These are phyloP conservation scores for Pilasporangium apinafurcum DNA, from an alignment of 352 stramenopile species.

Conservation along the genomic window DNA sequence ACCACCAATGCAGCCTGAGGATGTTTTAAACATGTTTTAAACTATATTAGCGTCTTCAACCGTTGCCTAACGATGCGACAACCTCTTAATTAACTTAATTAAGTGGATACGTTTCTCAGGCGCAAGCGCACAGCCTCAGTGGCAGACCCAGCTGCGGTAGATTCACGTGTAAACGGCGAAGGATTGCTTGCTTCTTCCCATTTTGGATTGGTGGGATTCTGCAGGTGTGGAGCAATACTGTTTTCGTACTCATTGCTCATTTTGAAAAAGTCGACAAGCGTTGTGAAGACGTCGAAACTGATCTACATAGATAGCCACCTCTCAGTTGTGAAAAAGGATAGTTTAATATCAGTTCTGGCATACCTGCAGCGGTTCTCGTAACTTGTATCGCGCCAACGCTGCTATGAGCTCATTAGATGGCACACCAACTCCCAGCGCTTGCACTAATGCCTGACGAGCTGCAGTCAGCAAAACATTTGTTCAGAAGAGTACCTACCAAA, in stretches of 20 bases:
- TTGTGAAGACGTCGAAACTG: constrained; percentile 53
- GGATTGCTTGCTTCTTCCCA: not conserved
- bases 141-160: constrained; percentile 18
- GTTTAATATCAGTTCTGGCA: not conserved
- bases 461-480: not conserved
- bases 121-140: constrained; percentile 20
- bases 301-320: constrained; percentile 20
- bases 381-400: constrained; percentile 20
- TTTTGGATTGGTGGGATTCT: not conserved
- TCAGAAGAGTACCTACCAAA: not conserved
- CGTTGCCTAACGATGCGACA: too few species aligned
- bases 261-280: constrained; percentile 34
- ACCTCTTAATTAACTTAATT: constrained; percentile 2
- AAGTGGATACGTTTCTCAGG: too few species aligned
- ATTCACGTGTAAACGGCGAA: not conserved
- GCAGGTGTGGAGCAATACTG: not conserved
- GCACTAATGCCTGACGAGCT: constrained; percentile 60
- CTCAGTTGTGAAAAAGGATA: not conserved
- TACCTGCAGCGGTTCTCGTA: constrained; percentile 32
- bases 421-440: constrained; percentile 52
- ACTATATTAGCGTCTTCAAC: too few species aligned
- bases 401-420: constrained; percentile 25
- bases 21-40: too few species aligned
- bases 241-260: constrained; percentile 1
- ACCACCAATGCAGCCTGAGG: too few species aligned